A percentile compares a stretch with the other conserved stretches of the same genome.
Conservation (phyloP, 306 rosid genomes). For the Sindora glabra region DNA sequence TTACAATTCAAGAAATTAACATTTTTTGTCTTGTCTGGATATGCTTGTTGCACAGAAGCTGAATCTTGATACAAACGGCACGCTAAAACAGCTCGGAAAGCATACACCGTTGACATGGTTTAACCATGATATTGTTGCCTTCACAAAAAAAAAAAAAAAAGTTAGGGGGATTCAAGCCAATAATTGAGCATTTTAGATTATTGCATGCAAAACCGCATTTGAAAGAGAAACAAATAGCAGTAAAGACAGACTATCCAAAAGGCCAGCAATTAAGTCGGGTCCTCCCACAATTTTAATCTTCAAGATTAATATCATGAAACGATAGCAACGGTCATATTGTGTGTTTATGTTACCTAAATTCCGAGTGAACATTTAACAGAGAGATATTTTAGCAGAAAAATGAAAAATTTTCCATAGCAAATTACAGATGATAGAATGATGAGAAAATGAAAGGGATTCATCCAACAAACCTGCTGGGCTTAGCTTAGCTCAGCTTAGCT, state of each 20-base stretch:
- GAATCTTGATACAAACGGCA: slow-evolving; percentile 30
- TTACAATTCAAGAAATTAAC: slow-evolving; percentile 36
- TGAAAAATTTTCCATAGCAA: neutral
- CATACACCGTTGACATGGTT: slow-evolving; percentile 64
- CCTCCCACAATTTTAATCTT: neutral
- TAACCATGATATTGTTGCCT: slow-evolving; percentile 60
- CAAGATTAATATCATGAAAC: neutral
- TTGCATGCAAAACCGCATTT: neutral
- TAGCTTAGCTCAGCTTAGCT: neutral
- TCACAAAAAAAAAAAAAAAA: slow-evolving; percentile 1
- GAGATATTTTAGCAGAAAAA: neutral
- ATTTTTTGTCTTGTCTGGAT: slow-evolving; percentile 41
- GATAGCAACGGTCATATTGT: neutral
- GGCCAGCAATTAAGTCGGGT: neutral
- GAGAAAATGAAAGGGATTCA: neutral
- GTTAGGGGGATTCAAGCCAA: neutral
- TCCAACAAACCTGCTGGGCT: slow-evolving; percentile 10
- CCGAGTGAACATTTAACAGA: neutral
- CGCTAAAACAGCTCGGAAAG: slow-evolving; percentile 48
- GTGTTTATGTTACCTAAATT: neutral
- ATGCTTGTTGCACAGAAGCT: slow-evolving; percentile 30
- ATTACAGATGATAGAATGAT: neutral
- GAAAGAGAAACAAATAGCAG: neutral
- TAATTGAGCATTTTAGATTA: neutral
- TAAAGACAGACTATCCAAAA: neutral